Evolutionary conservation across 495 filamentous ascomycete genomes (phyloP), one percentile per base, ranked within the genome.

Genomic region (Letharia columbiana): DNA sequence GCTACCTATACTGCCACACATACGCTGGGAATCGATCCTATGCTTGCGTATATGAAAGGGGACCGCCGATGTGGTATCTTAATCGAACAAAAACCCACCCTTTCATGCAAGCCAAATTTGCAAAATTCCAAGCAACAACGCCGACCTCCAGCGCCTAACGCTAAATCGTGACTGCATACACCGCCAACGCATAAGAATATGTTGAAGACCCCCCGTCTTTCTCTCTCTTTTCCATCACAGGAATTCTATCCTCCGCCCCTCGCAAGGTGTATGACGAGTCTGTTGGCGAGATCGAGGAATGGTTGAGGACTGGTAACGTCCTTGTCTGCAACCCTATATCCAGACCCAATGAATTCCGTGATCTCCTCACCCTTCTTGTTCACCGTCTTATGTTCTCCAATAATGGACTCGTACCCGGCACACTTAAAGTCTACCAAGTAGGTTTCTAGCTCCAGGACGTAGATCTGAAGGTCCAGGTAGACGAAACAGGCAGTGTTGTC

Each of bases 361-460:
- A 44, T 60, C 40, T 45, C 61, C 50, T 71, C 61, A n/a, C 60
- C 63, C 37, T 69, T 67, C 33, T 64, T 62, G 9, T 66, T 68
- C 17, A 72, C 69, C 18, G 77, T 77, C 35, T 77, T 74, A 10
- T 78, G 75, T 10, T 77, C 74, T n/a, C 81, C 78, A 61, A 86
- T 79, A 61, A 90, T 78, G 47, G 90, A 89, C 76, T 98, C 94
- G 75, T 98, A 98, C 10, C 94, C 94, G n/a, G 92, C 91, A 72
- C 94, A 96, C 73, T 96, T 98, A 83, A 98, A 98, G 75, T 98
- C 94, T 37, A 98, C 94, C 68, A 98, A 88, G 75, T 92, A 98
- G 69, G 92, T 92, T 64, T 90, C 89, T 49, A 86, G 85, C 75
- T 98, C 94, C 76, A 98, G 88, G 71, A 93, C 89, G 75, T 98